Base-by-base conservation (phyloP, 495 filamentous ascomycete genomes). In the Lentithecium fluviatile region DNA sequence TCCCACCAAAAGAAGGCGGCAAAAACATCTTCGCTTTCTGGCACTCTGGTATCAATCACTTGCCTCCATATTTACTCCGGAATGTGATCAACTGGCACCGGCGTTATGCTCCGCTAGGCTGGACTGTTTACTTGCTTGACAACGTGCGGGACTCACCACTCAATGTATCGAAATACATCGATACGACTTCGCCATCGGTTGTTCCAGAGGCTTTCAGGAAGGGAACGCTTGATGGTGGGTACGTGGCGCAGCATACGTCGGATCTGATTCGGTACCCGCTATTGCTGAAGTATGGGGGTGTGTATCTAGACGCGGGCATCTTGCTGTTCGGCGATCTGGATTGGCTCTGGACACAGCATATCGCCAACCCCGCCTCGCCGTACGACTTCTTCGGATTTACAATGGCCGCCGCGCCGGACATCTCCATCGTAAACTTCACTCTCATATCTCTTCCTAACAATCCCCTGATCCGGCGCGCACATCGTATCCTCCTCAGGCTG, bases 191-290 rank as follows among this genome's bases (percentile, higher is more conserved):
- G 54, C 68, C 74, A 4, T 40, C 42, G 4, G 59, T 65, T 11
- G 82, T 84, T 62, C 81, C 82, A 1, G 67, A 55, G 10, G 79
- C 79, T 0, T 83, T 82, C 62, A 64, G 63, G 11, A 73, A 80
- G 6, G 73, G 74, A 20, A 76, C 74, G 3, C 68, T 84, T 26
- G 66, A 70, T 46, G 81, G 82, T 42, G 60, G 58, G 6, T 80
- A 80, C 65, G 79, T 74, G 0, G 66, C 69, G 17, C 82, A 83
- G 66, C 81, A 83, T 65, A 76, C 73, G 6, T 82, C 79, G 1
- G 82, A 84, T 52, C 78, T 84, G 7, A 80, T 83, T 15, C 77
- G 82, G 21, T 82, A 70, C 52, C 82, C 82, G 45, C 68, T 84
- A 13, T 66, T 84, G 26, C 73, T 81, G 4, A 76, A 73, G 52